phyloP scores from a whole-genome alignment of 225 moss, liverwort and hornwort species.

The Pleurozium schreberi region DNA sequence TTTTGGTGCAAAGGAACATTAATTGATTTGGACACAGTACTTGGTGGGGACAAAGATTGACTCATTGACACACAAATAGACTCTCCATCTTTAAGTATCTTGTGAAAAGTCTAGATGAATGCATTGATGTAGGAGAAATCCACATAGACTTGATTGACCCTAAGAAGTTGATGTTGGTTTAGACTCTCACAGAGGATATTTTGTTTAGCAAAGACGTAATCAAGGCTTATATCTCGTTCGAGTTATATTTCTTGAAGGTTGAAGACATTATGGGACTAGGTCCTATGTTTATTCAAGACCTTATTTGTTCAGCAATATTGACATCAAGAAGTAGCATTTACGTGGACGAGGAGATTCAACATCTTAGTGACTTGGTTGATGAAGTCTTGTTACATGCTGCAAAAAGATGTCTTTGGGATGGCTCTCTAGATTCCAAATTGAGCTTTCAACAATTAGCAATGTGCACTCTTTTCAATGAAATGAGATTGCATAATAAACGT shows the following conservation, averaged over 20 bases:
- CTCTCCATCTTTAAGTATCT: background rate
- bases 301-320: background rate
- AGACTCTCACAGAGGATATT: background rate
- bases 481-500: background rate
- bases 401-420: background rate
- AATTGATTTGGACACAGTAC: background rate
- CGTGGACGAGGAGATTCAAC: background rate
- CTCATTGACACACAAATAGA: background rate
- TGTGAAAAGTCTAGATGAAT: background rate
- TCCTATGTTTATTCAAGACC: background rate
- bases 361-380: background rate
- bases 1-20: background rate
- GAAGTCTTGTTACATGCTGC: background rate
- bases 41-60: background rate
- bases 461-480: background rate
- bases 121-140: background rate
- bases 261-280: background rate
- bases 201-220: background rate
- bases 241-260: background rate
- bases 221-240: background rate
- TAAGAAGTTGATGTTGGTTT: background rate
- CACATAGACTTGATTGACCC: background rate
- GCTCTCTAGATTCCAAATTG: background rate
- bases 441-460: constrained; percentile 1
- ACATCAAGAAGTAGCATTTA: background rate